Conservation (phyloP, 768 basidiomycete genomes). For the Leccinellum rugosiceps region DNA sequence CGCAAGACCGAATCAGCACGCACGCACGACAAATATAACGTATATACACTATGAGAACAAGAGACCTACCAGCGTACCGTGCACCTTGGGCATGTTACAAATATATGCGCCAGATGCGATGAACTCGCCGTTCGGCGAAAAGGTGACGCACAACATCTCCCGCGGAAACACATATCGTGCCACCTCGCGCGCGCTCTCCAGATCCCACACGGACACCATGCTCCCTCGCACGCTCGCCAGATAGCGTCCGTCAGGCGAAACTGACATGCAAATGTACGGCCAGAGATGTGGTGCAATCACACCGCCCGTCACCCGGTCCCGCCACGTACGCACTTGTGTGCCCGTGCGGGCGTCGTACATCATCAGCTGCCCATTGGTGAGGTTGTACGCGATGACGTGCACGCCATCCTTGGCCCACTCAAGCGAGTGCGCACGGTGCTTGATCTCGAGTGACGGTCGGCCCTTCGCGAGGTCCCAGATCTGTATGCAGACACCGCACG, state of each 20-base stretch:
- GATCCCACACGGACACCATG: conserved; percentile 15
- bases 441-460: conserved; percentile 23
- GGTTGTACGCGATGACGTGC: conserved; percentile 20
- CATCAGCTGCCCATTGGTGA: conserved; percentile 24
- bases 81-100: conserved; percentile 11
- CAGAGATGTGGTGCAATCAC: conserved; percentile 10
- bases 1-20: not conserved
- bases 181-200: conserved; percentile 15
- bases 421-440: conserved; percentile 23
- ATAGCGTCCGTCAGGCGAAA: conserved; percentile 16
- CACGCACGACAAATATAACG: not conserved
- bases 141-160: conserved; percentile 22
- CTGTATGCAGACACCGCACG: conserved; percentile 23
- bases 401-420: conserved; percentile 23
- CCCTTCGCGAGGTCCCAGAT: conserved; percentile 20
- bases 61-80: conserved; percentile 6
- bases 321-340: conserved; percentile 20
- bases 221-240: conserved; percentile 21
- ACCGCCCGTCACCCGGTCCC: conserved; percentile 5
- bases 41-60: not conserved
- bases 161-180: conserved; percentile 21
- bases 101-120: conserved; percentile 17
- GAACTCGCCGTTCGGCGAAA: conserved; percentile 19
- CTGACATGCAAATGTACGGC: conserved; percentile 24
- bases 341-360: conserved; percentile 20